These are phyloP conservation scores for Ophiocordyceps polyrhachis-furcata DNA, from an alignment of 2,329 filamentous ascomycete genomes.

Conservation along the genomic window DNA sequence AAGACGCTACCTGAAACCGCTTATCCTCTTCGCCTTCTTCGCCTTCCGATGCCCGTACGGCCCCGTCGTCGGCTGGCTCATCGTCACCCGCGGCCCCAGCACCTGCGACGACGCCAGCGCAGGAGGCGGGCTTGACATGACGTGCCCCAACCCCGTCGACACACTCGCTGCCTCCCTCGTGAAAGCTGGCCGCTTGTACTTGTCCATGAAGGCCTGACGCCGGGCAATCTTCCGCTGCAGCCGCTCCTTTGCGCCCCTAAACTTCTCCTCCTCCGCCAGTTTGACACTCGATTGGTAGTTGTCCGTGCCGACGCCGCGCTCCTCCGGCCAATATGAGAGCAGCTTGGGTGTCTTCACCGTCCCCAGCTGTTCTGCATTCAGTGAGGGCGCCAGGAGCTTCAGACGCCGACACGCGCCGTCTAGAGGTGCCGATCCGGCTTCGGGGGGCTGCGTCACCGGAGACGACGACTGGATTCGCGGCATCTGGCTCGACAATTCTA, in stretches of 20 bases:
- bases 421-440: background rate
- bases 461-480: constrained; percentile 2
- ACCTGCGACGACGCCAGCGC: constrained; percentile 14
- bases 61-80: constrained; percentile 27
- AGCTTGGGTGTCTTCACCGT: constrained; percentile 11
- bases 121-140: constrained; percentile 18
- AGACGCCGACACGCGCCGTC: constrained; percentile 17
- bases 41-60: constrained; percentile 24
- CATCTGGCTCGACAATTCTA: background rate
- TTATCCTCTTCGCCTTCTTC: constrained; percentile 25
- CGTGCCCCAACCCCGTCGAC: constrained; percentile 7
- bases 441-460: constrained; percentile 1
- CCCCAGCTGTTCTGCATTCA: constrained; percentile 10
- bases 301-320: constrained; percentile 15
- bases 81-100: constrained; percentile 15
- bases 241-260: constrained; percentile 15
- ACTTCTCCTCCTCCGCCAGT: constrained; percentile 15
- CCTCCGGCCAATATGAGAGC: constrained; percentile 20
- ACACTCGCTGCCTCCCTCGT: constrained; percentile 6
- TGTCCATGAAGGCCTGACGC: constrained; percentile 15
- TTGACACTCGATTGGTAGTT: constrained; percentile 21
- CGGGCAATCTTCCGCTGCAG: constrained; percentile 14
- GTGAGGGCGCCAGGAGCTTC: constrained; percentile 13
- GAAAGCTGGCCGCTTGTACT: constrained; percentile 13
- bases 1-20: constrained; percentile 18